These are phyloP conservation scores for Tulasnella sp. DNA, from an alignment of 768 basidiomycete genomes.

Conservation along the genomic window DNA sequence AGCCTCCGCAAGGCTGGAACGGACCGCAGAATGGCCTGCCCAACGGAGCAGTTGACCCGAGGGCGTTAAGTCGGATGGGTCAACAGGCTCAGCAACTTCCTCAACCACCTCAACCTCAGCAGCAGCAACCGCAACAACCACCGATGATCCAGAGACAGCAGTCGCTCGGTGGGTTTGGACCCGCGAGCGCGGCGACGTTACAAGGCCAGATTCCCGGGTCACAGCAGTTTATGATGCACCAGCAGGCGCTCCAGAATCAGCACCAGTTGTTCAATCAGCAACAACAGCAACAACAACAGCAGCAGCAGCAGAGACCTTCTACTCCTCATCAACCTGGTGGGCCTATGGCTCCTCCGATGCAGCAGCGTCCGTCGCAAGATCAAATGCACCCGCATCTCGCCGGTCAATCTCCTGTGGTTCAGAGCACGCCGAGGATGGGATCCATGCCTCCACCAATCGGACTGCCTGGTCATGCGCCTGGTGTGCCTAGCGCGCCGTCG, in stretches of 20 bases:
- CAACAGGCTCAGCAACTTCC: neutral
- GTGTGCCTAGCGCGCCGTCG: neutral
- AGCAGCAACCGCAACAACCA: slow-evolving; percentile 16
- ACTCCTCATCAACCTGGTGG: neutral
- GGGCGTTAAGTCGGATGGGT: neutral
- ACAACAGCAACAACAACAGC: slow-evolving; percentile 11
- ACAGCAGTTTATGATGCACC: neutral
- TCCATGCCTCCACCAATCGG: neutral
- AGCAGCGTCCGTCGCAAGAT: neutral
- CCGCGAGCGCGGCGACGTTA: neutral
- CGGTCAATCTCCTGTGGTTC: slow-evolving; percentile 1
- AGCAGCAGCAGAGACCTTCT: neutral
- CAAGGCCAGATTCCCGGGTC: neutral
- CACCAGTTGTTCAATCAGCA: neutral
- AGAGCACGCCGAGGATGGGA: slow-evolving; percentile 6
- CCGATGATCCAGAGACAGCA: neutral
- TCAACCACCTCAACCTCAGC: slow-evolving; percentile 10
- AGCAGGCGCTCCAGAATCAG: slow-evolving; percentile 4
- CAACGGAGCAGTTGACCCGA: neutral
- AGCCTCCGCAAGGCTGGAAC: slow-evolving; percentile 12
- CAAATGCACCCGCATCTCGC: neutral
- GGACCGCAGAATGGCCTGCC: slow-evolving; percentile 5
- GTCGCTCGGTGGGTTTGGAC: neutral
- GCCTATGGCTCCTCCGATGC: neutral
- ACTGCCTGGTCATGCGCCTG: neutral